Base-by-base conservation (phyloP, 2,329 filamentous ascomycete species). In the Coleophoma cylindrospora region DNA sequence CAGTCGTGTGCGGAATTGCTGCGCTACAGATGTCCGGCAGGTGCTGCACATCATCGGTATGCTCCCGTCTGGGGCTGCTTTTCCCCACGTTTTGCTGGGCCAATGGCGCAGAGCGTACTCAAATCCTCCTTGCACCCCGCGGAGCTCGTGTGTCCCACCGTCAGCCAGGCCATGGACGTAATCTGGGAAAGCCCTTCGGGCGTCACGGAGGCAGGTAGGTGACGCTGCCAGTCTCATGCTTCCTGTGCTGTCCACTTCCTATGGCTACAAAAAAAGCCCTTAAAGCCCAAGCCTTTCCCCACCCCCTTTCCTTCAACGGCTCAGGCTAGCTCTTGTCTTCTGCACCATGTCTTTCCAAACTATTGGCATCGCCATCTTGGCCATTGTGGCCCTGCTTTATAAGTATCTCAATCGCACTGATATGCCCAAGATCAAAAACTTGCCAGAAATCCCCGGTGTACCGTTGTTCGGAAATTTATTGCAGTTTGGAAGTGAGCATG, bases 381-480 rank as follows among this genome's bases (percentile, higher is more conserved):
- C 60, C 12, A 21, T 59, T 12, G 37, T 63, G 11, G 59, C 52
- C 43, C 49, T 61, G 37, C 22, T 63, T 27, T 45, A 63, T 33
- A 59, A 55, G 47, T 59, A 66, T 34, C 61, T 74, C n/a, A 71
- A 70, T 45, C 58, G 61, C 1, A 84, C 81, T 2, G 80, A 84
- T 55, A 67, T 73, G 0, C 75, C 80, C 5, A 81, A 80, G 59
- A 82, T 84, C 63, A 83, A 83, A 57, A 74, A 74, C 6, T 66
- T 84, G 1, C 80, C 81, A 2, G 80, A 84, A 57, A 74, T 84
- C 40, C 80, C 81, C 0, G 81, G 81, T 0, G 63, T 83, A 4
- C 81, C 81, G 4, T 59, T 86, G 9, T 81, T 87, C 56, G 83
- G 83, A 5, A 86, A 82, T 53, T 68, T 86, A 4, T 60, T 84